Evolutionary conservation across 495 filamentous ascomycete species (phyloP).

Genomic region (Melanomma pulvis-pyrius): DNA sequence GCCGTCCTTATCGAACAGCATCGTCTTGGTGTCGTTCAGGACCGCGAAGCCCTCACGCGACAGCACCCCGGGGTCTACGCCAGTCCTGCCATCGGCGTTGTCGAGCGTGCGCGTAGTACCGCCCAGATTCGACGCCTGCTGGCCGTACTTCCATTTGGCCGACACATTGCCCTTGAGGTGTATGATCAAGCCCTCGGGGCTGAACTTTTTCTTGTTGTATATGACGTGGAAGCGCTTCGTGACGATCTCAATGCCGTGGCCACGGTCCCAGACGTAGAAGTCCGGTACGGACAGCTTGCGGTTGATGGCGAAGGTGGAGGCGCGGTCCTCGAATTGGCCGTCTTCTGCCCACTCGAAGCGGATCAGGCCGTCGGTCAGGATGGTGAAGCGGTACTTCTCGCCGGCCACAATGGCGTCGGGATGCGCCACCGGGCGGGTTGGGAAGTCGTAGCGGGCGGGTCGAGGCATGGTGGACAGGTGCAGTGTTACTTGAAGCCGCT

Average conservation of each 20-base stretch:
- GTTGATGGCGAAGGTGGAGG: slow-evolving; percentile 59
- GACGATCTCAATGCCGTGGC: slow-evolving; percentile 52
- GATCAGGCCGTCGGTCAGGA: slow-evolving; percentile 55
- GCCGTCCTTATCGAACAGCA: slow-evolving; percentile 58
- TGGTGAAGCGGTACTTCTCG: slow-evolving; percentile 57
- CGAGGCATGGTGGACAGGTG: slow-evolving; percentile 20
- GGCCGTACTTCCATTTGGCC: slow-evolving; percentile 53
- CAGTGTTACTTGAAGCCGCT: not conserved
- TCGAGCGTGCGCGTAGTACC: slow-evolving; percentile 58
- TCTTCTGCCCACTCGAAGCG: slow-evolving; percentile 63
- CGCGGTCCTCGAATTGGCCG: slow-evolving; percentile 59
- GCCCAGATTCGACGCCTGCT: slow-evolving; percentile 47
- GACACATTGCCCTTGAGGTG: slow-evolving; percentile 44
- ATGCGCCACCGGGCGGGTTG: slow-evolving; percentile 50
- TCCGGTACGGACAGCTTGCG: slow-evolving; percentile 53
- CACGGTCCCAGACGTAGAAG: slow-evolving; percentile 49
- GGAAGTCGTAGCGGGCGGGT: slow-evolving; percentile 51
- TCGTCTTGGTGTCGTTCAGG: slow-evolving; percentile 59
- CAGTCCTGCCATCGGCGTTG: slow-evolving; percentile 52
- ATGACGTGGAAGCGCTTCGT: slow-evolving; percentile 55
- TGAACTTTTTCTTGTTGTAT: slow-evolving; percentile 58
- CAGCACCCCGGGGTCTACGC: slow-evolving; percentile 54
- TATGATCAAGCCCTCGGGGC: slow-evolving; percentile 49
- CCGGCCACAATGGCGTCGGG: slow-evolving; percentile 53
- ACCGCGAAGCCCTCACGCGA: slow-evolving; percentile 52